Evolutionary conservation across 2,329 filamentous ascomycete species (phyloP).

Genomic region (Hypocrella siamensis): DNA sequence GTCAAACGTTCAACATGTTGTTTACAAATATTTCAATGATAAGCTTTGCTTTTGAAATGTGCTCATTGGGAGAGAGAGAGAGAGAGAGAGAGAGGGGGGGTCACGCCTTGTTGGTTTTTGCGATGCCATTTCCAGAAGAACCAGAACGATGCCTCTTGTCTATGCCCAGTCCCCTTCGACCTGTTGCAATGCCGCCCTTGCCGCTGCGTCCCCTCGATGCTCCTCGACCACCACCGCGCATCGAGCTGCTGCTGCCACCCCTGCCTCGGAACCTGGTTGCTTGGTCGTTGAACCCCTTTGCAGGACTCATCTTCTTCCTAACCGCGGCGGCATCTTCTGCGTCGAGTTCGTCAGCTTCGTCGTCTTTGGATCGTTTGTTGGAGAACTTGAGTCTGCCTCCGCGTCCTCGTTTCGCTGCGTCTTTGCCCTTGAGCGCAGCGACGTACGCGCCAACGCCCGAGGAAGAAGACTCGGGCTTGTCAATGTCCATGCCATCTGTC

Average conservation of each 20-base stretch:
- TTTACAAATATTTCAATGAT: no score
- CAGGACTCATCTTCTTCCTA: conserved; percentile 31
- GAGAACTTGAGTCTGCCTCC: conserved; percentile 58
- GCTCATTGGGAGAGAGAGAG: no score
- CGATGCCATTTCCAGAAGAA: conserved; percentile 21
- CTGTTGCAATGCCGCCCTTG: conserved; percentile 28
- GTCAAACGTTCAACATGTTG: no score
- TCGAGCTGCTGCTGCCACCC: conserved; percentile 13
- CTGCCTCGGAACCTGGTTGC: conserved; percentile 13
- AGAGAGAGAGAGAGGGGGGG: no score
- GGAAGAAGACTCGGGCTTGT: conserved; percentile 39
- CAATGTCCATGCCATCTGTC: conserved; percentile 46
- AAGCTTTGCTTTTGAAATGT: no score
- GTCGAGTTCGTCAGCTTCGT: conserved; percentile 36
- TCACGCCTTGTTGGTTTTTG: conserved; percentile 20
- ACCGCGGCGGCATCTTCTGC: conserved; percentile 35
- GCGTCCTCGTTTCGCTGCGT: conserved; percentile 47
- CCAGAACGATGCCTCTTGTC: conserved; percentile 31
- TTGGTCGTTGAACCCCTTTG: conserved; percentile 13
- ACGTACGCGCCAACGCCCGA: conserved; percentile 52
- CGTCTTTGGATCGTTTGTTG: conserved; percentile 37
- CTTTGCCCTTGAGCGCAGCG: conserved; percentile 51
- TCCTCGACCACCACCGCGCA: conserved; percentile 18
- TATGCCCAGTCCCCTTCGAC: conserved; percentile 33
- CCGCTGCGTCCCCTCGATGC: no score